Evolutionary conservation across 306 rosid genomes (phyloP).

Genomic region (Inga laurina): DNA sequence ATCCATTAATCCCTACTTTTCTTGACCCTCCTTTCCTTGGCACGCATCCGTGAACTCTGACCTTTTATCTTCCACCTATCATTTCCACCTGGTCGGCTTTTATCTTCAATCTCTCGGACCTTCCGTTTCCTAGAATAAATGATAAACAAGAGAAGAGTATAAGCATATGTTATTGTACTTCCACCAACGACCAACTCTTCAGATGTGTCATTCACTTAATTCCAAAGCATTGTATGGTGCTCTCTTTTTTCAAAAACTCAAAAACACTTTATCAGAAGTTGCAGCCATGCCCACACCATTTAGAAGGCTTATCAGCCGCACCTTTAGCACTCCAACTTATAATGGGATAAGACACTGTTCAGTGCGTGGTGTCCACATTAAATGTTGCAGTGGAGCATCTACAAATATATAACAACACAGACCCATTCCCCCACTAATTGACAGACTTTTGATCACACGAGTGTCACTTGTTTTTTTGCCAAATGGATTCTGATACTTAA

Average conservation of each 20-base stretch:
- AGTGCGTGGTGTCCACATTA: neutral
- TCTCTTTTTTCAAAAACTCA: neutral
- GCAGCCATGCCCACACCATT: neutral
- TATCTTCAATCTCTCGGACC: constrained; percentile 80
- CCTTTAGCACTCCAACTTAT: neutral
- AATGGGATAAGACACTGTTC: neutral
- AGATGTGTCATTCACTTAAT: neutral
- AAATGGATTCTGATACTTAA: neutral
- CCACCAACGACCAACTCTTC: neutral
- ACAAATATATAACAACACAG: neutral
- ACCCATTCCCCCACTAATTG: neutral
- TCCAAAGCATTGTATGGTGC: neutral
- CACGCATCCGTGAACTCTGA: constrained; percentile 52
- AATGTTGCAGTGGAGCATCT: neutral
- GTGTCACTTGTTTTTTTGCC: neutral
- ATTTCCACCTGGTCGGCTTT: constrained; percentile 66
- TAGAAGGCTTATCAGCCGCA: neutral
- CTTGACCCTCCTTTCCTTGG: constrained; percentile 79
- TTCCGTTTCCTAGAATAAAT: constrained; percentile 64
- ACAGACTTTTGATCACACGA: neutral
- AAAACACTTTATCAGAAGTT: neutral
- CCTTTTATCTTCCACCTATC: constrained; percentile 81
- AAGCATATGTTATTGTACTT: neutral
- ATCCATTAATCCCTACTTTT: constrained; percentile 50
- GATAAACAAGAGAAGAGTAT: constrained; percentile 6